A percentile compares a stretch with the other conserved stretches of the same genome.
Evolutionary conservation across 352 stramenopile genomes (phyloP).

Genomic region (Blastocystis hominis): DNA sequence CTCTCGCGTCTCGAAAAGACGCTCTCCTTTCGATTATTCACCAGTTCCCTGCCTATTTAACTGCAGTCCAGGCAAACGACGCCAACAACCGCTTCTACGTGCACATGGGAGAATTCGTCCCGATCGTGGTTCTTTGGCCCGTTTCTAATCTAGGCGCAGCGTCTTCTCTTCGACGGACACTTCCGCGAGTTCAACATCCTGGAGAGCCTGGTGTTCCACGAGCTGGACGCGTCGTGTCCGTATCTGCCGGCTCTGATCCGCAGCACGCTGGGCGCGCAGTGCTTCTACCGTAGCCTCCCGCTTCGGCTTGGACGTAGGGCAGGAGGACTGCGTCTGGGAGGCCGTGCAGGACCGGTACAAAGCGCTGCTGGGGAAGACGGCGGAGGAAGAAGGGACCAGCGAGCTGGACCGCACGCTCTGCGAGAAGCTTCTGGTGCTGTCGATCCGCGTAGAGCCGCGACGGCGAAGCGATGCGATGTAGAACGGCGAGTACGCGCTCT

Average conservation of each 20-base stretch:
- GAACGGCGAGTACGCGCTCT: conserved; percentile 3
- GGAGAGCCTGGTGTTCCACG: background rate
- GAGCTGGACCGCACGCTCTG: conserved; percentile 21
- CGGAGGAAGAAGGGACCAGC: background rate
- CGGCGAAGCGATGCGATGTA: background rate
- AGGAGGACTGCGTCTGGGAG: background rate
- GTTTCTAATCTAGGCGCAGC: background rate
- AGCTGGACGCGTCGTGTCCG: background rate
- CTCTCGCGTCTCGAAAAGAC: background rate
- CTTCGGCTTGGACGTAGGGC: background rate
- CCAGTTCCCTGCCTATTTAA: background rate
- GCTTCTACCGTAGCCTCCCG: background rate
- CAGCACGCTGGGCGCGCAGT: background rate
- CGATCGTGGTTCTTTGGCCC: background rate
- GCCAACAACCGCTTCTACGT: background rate
- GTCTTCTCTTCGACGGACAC: conserved; percentile 21
- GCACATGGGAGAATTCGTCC: background rate
- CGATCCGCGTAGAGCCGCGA: background rate
- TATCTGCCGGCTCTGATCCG: background rate
- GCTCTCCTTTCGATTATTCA: background rate
- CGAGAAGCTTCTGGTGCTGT: background rate
- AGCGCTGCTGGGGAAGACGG: background rate
- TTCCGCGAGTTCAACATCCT: conserved; percentile 43
- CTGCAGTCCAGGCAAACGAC: background rate
- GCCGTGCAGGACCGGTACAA: conserved; percentile 27